phyloP scores from a whole-genome alignment of 2,329 filamentous ascomycete genomes.

The Phialophora tarda region DNA sequence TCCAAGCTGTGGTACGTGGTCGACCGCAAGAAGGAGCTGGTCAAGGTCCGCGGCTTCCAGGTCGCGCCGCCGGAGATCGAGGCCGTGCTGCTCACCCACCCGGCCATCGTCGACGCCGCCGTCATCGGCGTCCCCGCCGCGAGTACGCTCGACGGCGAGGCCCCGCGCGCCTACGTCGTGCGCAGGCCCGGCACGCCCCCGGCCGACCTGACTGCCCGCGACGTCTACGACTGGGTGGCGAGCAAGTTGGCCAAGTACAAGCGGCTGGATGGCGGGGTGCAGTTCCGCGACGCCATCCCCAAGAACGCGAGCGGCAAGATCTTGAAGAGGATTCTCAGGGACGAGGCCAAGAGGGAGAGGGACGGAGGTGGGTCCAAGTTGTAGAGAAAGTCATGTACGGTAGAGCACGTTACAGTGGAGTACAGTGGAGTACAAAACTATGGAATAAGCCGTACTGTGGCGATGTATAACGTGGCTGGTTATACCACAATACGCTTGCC shows the following conservation, averaged over 20 bases:
- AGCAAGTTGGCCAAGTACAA: slow-evolving; percentile 65
- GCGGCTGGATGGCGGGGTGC: slow-evolving; percentile 59
- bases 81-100: slow-evolving; percentile 52
- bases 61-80: slow-evolving; percentile 59
- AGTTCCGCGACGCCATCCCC: slow-evolving; percentile 57
- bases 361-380: neutral
- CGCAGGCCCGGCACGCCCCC: slow-evolving; percentile 48
- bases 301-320: slow-evolving; percentile 59
- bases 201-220: slow-evolving; percentile 42
- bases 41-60: slow-evolving; percentile 51
- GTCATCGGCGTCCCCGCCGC: slow-evolving; percentile 52
- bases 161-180: slow-evolving; percentile 34
- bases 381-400: neutral
- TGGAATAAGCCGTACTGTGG: no score
- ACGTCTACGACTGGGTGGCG: slow-evolving; percentile 8
- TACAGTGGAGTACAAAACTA: no score
- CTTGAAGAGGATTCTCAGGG: slow-evolving; percentile 35
- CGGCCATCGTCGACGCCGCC: slow-evolving; percentile 56
- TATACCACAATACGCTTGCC: no score
- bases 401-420: neutral
- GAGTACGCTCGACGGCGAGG: slow-evolving; percentile 28
- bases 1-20: slow-evolving; percentile 33
- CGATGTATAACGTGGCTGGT: no score
- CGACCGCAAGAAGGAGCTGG: slow-evolving; percentile 35
- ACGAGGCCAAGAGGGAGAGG: slow-evolving; percentile 24